phyloP scores from a whole-genome alignment of 352 stramenopile species.

The Thraustochytrium striatum region DNA sequence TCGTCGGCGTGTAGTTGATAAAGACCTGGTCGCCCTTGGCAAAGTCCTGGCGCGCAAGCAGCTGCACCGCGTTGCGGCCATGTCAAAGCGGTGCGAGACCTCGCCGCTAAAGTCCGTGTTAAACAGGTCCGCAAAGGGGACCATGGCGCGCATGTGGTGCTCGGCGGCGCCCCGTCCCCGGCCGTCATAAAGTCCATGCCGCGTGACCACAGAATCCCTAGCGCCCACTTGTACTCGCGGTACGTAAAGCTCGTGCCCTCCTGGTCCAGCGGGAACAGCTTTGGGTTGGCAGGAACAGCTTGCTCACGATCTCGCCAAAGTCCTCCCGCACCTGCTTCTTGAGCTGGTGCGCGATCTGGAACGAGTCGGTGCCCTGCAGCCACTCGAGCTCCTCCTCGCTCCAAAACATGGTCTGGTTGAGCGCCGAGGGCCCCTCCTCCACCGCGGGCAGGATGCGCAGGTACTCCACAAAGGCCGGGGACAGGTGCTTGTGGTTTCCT shows the following conservation, averaged over 20 bases:
- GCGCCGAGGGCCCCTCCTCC: constrained; percentile 6
- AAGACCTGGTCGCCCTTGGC: constrained; percentile 25
- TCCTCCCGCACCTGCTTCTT: constrained; percentile 39
- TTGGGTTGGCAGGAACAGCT: constrained; percentile 9
- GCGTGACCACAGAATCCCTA: constrained; percentile 20
- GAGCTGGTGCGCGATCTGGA: constrained; percentile 1
- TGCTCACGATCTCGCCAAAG: constrained; percentile 14
- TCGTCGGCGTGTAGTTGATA: constrained; percentile 45
- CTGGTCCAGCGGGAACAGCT: not conserved
- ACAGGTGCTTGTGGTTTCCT: constrained; percentile 5
- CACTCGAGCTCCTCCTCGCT: constrained; percentile 36
- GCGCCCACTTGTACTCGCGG: constrained; percentile 42
- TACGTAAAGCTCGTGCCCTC: not conserved
- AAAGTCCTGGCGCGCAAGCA: constrained; percentile 11
- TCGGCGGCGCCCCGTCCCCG: not conserved
- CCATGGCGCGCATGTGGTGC: constrained; percentile 20
- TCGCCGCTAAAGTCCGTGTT: constrained; percentile 34
- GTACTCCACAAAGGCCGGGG: constrained; percentile 44
- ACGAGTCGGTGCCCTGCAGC: constrained; percentile 32
- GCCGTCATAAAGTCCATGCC: constrained; percentile 36
- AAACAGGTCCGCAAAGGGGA: constrained; percentile 42
- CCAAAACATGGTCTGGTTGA: constrained; percentile 47
- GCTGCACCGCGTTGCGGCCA: not conserved
- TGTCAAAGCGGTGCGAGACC: constrained; percentile 2
- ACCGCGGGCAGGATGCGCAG: constrained; percentile 26